Conservation (phyloP, 2,329 filamentous ascomycete genomes). For the Alternaria brassicicola region DNA sequence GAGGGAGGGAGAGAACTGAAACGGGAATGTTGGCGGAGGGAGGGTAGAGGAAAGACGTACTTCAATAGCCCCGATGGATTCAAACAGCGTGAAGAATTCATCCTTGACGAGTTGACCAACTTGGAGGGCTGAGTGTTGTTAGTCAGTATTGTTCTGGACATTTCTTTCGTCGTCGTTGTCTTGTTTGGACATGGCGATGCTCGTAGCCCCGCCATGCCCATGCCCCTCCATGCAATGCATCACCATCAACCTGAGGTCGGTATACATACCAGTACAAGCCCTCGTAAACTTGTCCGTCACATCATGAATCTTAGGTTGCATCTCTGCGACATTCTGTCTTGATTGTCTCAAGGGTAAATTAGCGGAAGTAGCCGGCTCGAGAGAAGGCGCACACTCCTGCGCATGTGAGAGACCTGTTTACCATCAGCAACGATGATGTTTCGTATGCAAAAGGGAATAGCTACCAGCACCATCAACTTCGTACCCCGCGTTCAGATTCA, state of each 20-base stretch:
- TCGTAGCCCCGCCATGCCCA: slow-evolving; percentile 25
- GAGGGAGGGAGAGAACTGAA: too few species aligned
- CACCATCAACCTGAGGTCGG: background rate
- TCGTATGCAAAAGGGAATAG: background rate
- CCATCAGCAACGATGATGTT: slow-evolving; percentile 23
- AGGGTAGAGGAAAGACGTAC: slow-evolving; percentile 34
- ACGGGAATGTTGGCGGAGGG: too few species aligned
- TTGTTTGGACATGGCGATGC: slow-evolving; percentile 4
- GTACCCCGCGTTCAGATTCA: slow-evolving; percentile 9
- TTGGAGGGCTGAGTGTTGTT: slow-evolving; percentile 64
- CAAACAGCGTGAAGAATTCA: slow-evolving; percentile 91
- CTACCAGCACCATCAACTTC: slow-evolving; percentile 26
- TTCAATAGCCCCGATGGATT: slow-evolving; percentile 87
- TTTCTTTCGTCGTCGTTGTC: too few species aligned
- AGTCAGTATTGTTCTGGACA: slow-evolving; percentile 10
- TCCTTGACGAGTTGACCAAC: slow-evolving; percentile 90
- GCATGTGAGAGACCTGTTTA: slow-evolving; percentile 25
- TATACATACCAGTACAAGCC: slow-evolving; percentile 57
- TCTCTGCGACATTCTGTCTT: slow-evolving; percentile 24
- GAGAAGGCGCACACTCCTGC: slow-evolving; percentile 21
- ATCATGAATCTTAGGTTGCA: slow-evolving; percentile 54
- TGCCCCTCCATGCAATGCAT: slow-evolving; percentile 16
- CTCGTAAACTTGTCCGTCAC: slow-evolving; percentile 62
- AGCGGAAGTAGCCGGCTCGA: slow-evolving; percentile 22
- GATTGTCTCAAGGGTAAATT: slow-evolving; percentile 42